Evolutionary conservation across 768 basidiomycete genomes (phyloP).

Genomic region (button mushroom (Agaricus bisporus)): DNA sequence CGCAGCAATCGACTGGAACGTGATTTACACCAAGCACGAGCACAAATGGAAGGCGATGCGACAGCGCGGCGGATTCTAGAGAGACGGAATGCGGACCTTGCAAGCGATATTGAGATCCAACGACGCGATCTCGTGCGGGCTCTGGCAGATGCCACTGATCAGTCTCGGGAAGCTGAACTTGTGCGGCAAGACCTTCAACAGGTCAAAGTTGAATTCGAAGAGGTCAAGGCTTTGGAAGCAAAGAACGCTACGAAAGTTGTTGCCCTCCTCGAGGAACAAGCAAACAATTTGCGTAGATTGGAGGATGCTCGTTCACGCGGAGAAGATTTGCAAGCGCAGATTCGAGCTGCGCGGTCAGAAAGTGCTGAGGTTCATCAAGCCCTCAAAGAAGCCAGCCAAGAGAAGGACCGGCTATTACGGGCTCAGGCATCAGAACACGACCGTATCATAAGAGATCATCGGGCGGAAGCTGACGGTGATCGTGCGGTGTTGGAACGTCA

Average conservation of each 20-base stretch:
- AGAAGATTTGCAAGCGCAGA: slow-evolving; percentile 71
- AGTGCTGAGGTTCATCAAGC: slow-evolving; percentile 65
- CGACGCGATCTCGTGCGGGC: slow-evolving; percentile 49
- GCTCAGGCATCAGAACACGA: slow-evolving; percentile 67
- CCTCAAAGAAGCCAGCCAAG: slow-evolving; percentile 58
- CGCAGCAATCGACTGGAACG: slow-evolving; percentile 54
- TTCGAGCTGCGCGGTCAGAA: slow-evolving; percentile 64
- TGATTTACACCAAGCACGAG: slow-evolving; percentile 55
- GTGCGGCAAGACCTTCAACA: slow-evolving; percentile 60
- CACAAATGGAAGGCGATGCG: slow-evolving; percentile 59
- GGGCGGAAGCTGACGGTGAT: slow-evolving; percentile 91
- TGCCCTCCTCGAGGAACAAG: slow-evolving; percentile 69
- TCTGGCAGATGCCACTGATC: slow-evolving; percentile 63
- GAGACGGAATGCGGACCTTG: slow-evolving; percentile 52
- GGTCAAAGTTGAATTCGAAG: slow-evolving; percentile 56
- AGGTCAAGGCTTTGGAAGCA: slow-evolving; percentile 60
- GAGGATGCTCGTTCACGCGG: slow-evolving; percentile 72
- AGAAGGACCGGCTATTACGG: slow-evolving; percentile 74
- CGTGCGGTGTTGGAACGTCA: slow-evolving; percentile 89
- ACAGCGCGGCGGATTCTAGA: slow-evolving; percentile 60
- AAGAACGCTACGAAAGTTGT: slow-evolving; percentile 59
- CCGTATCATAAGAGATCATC: slow-evolving; percentile 73
- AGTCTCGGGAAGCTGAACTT: slow-evolving; percentile 50
- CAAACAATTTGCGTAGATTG: slow-evolving; percentile 58
- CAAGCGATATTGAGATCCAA: slow-evolving; percentile 49